Percentiles rank a stretch among this genome's conserved stretches.
Conservation (phyloP, 2,329 filamentous ascomycete species). For the Truncatella angustata region DNA sequence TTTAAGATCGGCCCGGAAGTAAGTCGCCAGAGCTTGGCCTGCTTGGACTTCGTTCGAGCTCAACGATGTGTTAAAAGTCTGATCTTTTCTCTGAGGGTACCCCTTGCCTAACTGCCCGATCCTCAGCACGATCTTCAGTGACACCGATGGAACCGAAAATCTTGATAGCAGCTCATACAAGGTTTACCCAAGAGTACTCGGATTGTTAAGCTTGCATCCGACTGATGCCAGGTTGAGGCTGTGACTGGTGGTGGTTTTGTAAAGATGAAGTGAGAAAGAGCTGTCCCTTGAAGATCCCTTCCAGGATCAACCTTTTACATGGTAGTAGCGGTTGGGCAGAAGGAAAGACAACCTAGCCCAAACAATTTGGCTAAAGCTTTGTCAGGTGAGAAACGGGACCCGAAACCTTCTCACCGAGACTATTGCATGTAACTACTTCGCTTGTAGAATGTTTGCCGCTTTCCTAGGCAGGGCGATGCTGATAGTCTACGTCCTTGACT, state of each 20-base stretch:
- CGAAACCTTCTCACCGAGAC: not conserved
- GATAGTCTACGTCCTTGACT: not conserved
- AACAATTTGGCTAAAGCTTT: not conserved
- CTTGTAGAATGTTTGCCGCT: not conserved
- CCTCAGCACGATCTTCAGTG: not conserved
- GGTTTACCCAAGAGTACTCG: not conserved
- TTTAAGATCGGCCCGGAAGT: too few relatives aligned
- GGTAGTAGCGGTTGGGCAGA: conserved; percentile 1
- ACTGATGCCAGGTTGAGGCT: not conserved
- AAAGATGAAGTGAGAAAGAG: not conserved
- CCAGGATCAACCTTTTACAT: not conserved
- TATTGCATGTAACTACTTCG: not conserved
- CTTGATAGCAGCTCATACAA: not conserved
- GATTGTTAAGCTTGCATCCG: not conserved
- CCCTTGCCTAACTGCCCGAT: too few relatives aligned
- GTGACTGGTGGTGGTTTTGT: not conserved
- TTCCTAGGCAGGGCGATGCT: not conserved
- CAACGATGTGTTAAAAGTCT: too few relatives aligned
- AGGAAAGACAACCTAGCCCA: conserved; percentile 4
- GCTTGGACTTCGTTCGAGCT: too few relatives aligned
- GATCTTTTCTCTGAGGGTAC: too few relatives aligned
- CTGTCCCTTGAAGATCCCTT: not conserved
- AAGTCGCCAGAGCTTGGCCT: too few relatives aligned
- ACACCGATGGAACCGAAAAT: not conserved
- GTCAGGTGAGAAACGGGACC: not conserved